These are phyloP conservation scores for Starmerella gropengiesseri DNA, from an alignment of 805 yeast genomes.

Conservation along the genomic window DNA sequence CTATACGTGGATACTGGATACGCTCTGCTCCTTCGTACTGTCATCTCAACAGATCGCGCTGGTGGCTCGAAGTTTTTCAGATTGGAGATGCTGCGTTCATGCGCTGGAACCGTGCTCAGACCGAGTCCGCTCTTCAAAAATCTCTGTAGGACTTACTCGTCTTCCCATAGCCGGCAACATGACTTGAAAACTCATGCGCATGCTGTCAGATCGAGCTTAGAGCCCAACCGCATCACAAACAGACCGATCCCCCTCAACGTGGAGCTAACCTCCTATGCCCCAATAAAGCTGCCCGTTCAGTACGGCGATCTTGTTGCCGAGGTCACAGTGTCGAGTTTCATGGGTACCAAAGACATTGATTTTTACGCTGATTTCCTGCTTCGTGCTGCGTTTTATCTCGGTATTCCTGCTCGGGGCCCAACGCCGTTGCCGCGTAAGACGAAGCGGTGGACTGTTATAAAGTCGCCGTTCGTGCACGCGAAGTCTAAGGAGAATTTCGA, in stretches of 20 bases:
- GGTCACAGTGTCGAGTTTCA: conserved; percentile 54
- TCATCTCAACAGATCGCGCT: no score
- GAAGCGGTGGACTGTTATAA: conserved; percentile 86
- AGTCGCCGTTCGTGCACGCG: conserved; percentile 89
- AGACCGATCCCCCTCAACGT: conserved; percentile 57
- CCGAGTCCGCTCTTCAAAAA: not conserved
- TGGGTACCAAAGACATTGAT: conserved; percentile 57
- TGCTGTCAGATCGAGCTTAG: conserved; percentile 1
- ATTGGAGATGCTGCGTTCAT: conserved; percentile 2
- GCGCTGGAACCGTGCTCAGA: not conserved
- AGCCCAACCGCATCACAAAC: conserved; percentile 10
- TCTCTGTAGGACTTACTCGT: not conserved
- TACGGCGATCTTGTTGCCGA: conserved; percentile 74
- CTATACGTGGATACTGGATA: no score
- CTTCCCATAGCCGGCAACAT: no score
- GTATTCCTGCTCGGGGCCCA: conserved; percentile 75
- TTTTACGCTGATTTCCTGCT: conserved; percentile 75
- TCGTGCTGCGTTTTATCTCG: conserved; percentile 81
- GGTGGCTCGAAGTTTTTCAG: not conserved
- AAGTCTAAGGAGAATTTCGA: conserved; percentile 90
- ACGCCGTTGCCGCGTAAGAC: conserved; percentile 55
- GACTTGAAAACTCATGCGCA: no score
- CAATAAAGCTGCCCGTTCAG: conserved; percentile 53
- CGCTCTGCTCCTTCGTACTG: no score
- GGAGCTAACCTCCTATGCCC: conserved; percentile 70